Evolutionary conservation across 306 rosid species (phyloP).

Genomic region (Lablab purpureus): DNA sequence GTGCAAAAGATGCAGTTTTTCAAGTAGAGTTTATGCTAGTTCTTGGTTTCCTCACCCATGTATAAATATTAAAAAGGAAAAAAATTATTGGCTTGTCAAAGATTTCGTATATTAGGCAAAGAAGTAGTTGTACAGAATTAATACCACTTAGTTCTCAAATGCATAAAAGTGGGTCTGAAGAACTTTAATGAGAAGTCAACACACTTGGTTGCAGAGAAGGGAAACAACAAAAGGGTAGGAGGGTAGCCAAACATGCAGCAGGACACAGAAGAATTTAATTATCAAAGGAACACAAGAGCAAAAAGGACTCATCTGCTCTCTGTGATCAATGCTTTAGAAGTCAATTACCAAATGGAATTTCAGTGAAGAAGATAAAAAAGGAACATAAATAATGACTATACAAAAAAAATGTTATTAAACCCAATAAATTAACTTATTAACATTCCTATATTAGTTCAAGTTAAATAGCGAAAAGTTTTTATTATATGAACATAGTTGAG

Average conservation of each 20-base stretch:
- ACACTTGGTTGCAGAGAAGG: conserved; percentile 12
- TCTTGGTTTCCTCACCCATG: not conserved
- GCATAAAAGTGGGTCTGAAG: not conserved
- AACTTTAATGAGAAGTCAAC: not conserved
- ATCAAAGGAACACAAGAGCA: not conserved
- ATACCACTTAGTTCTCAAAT: not conserved
- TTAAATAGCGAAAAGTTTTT: no score
- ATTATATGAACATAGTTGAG: no score
- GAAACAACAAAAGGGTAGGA: not conserved
- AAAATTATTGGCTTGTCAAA: not conserved
- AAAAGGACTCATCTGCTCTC: not conserved
- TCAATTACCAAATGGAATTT: not conserved
- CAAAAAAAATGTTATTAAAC: not conserved
- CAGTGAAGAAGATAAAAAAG: conserved; percentile 1
- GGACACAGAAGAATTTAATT: not conserved
- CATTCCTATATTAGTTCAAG: no score
- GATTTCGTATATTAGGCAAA: not conserved
- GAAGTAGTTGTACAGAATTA: conserved; percentile 15
- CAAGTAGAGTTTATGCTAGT: not conserved
- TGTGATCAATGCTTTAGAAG: not conserved
- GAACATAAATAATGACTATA: not conserved
- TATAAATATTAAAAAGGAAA: not conserved
- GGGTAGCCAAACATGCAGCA: not conserved
- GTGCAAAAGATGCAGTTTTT: not conserved
- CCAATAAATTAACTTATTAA: no score